Base-by-base conservation (phyloP, 2,329 filamentous ascomycete genomes). In the Penicillium sp. region DNA sequence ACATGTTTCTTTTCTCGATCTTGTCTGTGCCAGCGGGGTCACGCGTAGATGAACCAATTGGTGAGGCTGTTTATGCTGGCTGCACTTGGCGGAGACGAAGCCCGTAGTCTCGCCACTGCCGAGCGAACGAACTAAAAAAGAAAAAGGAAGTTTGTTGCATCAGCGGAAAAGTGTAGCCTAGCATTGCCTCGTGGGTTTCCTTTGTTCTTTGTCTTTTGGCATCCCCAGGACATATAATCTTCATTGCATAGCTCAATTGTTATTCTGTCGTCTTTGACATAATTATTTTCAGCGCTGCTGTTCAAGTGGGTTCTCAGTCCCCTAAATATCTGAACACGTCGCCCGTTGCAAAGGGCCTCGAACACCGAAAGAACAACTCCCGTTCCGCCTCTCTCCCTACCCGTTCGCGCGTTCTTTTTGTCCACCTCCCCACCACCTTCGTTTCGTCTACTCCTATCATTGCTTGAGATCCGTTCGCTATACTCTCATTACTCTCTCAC, bases 81-180 rank as follows among this genome's bases (percentile, higher is more conserved):
- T 16, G 26, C 25, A 42, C 52, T 54, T 38, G 52, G 54, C 52
- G 43, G 55, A 49, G 37, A 52, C 37, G 55, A 48, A 52, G 55
- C 53, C 52, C 52, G 59, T 37, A 54, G 43, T 48, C 55, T 64
- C 58, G 62, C 60, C 61, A 63, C 58, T 57, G 55, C 46, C 48
- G 40, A 26, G 35, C 57, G 35, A 46, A 49, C 26, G 37, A 51
- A 55, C 57, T 51, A 62, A 57, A 57, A 45, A 57, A 45, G 25
- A 60, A 59, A 55, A 52, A 25, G 63, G 60, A 19, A 43, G 52
- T 25, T 7, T 7, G 52, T 13, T 45, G 52, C 52, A 45, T 25
- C n/a, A 67, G 65, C 52, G 55, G 60, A 70, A 67, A 40, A 61
- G 63, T 70, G 71, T 58, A 74, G 72, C 72, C 72, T 69, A 54